A percentile compares a stretch with the other conserved stretches of the same genome.
phyloP scores from a whole-genome alignment of 148 eudicot species.

The Vaccinium myrtillus region DNA sequence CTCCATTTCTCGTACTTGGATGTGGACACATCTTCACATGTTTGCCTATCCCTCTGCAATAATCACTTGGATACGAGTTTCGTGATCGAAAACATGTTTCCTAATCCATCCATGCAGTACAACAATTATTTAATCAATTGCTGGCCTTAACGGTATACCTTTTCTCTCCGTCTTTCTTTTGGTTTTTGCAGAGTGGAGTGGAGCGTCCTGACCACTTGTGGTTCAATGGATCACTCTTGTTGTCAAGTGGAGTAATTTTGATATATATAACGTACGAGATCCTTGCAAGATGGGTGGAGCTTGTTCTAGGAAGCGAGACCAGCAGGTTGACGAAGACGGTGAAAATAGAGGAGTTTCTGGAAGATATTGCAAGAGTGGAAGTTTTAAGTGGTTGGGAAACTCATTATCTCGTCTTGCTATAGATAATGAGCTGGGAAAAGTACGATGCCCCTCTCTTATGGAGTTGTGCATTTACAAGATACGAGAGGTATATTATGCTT shows the following conservation, averaged over 20 bases:
- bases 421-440: slow-evolving; percentile 36
- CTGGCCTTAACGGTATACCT: neutral
- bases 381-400: slow-evolving; percentile 70
- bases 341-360: slow-evolving; percentile 41
- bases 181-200: slow-evolving; percentile 12
- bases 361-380: slow-evolving; percentile 68
- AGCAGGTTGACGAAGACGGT: slow-evolving; percentile 47
- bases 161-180: neutral
- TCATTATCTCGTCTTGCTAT: slow-evolving; percentile 40
- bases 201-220: neutral
- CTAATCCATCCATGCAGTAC: neutral
- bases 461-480: slow-evolving; percentile 60
- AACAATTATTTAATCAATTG: neutral
- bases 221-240: neutral
- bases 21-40: neutral
- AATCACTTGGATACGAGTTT: neutral
- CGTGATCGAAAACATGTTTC: neutral
- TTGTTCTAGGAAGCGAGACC: slow-evolving; percentile 77
- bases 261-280: neutral
- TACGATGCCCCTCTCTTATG: slow-evolving; percentile 54
- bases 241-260: neutral
- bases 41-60: neutral
- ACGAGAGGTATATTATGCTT: slow-evolving; percentile 33
- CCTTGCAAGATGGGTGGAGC: slow-evolving; percentile 57
- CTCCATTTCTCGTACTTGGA: neutral